Evolutionary conservation across 371 early-diverging fungal species (phyloP).

Genomic region (Mucor mucedo): DNA sequence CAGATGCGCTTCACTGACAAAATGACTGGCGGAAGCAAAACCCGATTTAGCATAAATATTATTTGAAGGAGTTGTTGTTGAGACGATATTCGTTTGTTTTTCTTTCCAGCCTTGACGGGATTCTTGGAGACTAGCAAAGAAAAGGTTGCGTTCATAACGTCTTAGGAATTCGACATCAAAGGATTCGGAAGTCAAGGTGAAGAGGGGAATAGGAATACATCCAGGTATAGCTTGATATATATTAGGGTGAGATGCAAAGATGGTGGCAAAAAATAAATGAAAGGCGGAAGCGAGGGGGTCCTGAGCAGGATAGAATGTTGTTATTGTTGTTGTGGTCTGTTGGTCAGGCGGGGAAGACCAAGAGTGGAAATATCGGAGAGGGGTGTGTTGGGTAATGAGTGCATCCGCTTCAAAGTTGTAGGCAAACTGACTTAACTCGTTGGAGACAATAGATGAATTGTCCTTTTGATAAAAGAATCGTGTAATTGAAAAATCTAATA

Average conservation of each 20-base stretch:
- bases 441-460: conserved; percentile 35
- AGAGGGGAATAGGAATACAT: conserved; percentile 48
- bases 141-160: conserved; percentile 46
- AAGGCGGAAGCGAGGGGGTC: conserved; percentile 47
- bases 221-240: conserved; percentile 45
- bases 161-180: conserved; percentile 54
- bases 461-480: conserved; percentile 28
- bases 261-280: conserved; percentile 51
- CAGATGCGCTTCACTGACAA: conserved; percentile 46
- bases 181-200: conserved; percentile 33
- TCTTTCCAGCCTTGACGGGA: conserved; percentile 28
- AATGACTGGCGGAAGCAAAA: conserved; percentile 39
- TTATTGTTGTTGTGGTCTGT: neutral
- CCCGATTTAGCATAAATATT: conserved; percentile 44
- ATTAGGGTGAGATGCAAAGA: conserved; percentile 50
- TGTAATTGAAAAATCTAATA: conserved; percentile 42
- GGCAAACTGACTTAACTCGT: conserved; percentile 46
- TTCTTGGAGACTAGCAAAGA: conserved; percentile 30
- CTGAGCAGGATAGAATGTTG: conserved; percentile 46
- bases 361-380: conserved; percentile 31
- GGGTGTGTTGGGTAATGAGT: conserved; percentile 43
- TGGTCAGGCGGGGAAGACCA: conserved; percentile 20
- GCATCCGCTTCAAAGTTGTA: conserved; percentile 50
- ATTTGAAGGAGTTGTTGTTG: neutral
- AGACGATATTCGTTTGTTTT: conserved; percentile 7